Base-by-base conservation (phyloP, 352 stramenopile genomes). In the Globisporangium sylvaticum region DNA sequence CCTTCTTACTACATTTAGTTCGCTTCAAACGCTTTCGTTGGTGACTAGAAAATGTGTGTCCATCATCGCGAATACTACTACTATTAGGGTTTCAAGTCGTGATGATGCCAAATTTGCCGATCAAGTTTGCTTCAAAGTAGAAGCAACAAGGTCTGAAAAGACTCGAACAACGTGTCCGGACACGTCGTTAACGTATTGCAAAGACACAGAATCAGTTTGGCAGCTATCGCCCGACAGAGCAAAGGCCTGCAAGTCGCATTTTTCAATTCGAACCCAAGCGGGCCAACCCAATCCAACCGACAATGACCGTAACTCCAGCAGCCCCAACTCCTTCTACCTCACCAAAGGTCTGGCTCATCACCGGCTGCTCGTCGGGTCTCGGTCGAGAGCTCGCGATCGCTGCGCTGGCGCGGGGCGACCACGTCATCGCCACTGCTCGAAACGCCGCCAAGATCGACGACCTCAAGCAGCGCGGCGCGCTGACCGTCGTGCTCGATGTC, bases 341-440 rank as follows among this genome's bases (percentile, higher is more conserved):
- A 10, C 46, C 24, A 1, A 65, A 65, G 42, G 59, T 65, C 31
- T 65, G 59, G 59, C 44, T 65, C 59, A 57, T 71, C 42, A 74
- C 69, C 2, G 65, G 68, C 37, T 74, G 58, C 53, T 74, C 68
- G 4, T 71, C 64, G 3, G 64, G 64, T 12, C 24, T 71, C 27
- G 64, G 65, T 24, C 64, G 65, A 0, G 65, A 71, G 59, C 20
- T 71, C 1, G 74, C 72, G 27, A 58, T 83, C 18, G 73, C 73
- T 15, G 71, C 76, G 12, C 62, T 79, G 22, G 63, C 58, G 1
- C 72, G 66, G 7, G 75, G 70, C 7, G 73, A 80, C 65, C 64
- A 59, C 18, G 76, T 83, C 44, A 73, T 83, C 31, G 76, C 73
- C 25, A 78, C 75, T 5, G 75, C 75, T 27, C 72, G 75, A 53